Percentiles rank a stretch among this genome's conserved stretches.
Conservation (phyloP, 2,329 filamentous ascomycete species). For the Aquanectria penicillioides region DNA sequence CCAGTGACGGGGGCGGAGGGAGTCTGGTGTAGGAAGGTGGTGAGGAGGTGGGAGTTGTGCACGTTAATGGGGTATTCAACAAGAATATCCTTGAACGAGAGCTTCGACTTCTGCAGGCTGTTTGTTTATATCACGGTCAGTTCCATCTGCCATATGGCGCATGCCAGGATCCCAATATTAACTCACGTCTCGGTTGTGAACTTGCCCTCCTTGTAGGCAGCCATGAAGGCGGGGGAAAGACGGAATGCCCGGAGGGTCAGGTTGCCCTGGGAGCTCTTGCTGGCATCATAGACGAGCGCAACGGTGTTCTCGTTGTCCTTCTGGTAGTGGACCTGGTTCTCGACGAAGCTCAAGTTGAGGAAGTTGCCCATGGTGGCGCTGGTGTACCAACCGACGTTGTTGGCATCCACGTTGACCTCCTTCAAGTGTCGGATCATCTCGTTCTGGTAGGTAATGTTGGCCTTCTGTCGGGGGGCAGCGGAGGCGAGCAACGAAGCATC, state of each 20-base stretch:
- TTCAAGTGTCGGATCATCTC: slow-evolving; percentile 98
- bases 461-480: slow-evolving; percentile 90
- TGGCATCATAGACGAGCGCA: slow-evolving; percentile 93
- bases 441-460: slow-evolving; percentile 86
- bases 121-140: slow-evolving; percentile 26
- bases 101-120: slow-evolving; percentile 92
- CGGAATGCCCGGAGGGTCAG: slow-evolving; percentile 92
- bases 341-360: slow-evolving; percentile 91
- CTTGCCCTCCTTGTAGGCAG: slow-evolving; percentile 94
- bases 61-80: slow-evolving; percentile 88
- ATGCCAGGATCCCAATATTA: neutral
- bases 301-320: slow-evolving; percentile 91
- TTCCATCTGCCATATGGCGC: neutral
- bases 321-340: slow-evolving; percentile 98
- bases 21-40: slow-evolving; percentile 92
- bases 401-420: slow-evolving; percentile 98
- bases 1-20: slow-evolving; percentile 70
- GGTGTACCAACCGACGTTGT: slow-evolving; percentile 98
- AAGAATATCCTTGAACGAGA: slow-evolving; percentile 93
- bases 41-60: slow-evolving; percentile 98
- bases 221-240: slow-evolving; percentile 87
- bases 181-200: slow-evolving; percentile 94
- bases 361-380: slow-evolving; percentile 99
- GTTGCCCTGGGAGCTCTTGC: slow-evolving; percentile 91
- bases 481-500: slow-evolving; percentile 81